Evolutionary conservation across 2,329 filamentous ascomycete species (phyloP).

Genomic region (Rasamsonia emersonii): DNA sequence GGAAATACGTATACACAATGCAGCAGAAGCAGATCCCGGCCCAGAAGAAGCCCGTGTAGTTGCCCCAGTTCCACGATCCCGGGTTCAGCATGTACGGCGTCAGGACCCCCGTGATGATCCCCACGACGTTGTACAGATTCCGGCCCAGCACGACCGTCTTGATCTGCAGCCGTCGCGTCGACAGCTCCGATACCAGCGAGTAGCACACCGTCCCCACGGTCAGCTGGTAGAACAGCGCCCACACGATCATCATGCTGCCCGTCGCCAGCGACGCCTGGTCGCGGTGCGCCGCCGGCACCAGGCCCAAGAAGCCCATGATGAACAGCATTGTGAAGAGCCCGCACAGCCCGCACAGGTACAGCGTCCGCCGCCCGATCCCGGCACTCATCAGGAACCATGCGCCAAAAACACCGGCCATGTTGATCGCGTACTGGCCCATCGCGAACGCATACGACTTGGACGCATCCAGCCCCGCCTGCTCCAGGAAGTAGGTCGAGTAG

Average conservation of each 20-base stretch:
- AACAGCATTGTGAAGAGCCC: conserved; percentile 69
- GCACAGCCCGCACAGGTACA: conserved; percentile 69
- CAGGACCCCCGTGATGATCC: conserved; percentile 70
- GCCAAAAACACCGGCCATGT: conserved; percentile 73
- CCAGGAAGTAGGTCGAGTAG: conserved; percentile 54
- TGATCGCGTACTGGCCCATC: conserved; percentile 53
- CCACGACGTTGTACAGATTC: conserved; percentile 71
- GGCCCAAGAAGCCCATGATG: conserved; percentile 73
- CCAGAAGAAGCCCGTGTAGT: conserved; percentile 86
- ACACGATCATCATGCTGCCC: conserved; percentile 75
- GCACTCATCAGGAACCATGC: conserved; percentile 72
- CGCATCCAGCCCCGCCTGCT: conserved; percentile 46
- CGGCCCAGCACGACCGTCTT: conserved; percentile 85
- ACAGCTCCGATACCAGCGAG: conserved; percentile 77
- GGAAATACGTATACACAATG: conserved; percentile 73
- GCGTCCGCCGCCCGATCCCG: conserved; percentile 63
- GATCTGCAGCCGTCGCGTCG: conserved; percentile 73
- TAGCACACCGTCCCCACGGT: conserved; percentile 86
- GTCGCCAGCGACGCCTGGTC: conserved; percentile 62
- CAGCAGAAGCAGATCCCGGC: conserved; percentile 71
- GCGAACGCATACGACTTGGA: conserved; percentile 48
- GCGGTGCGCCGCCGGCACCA: conserved; percentile 55
- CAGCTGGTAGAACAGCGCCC: conserved; percentile 76
- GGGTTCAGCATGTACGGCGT: conserved; percentile 94
- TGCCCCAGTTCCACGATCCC: conserved; percentile 75